phyloP scores from a whole-genome alignment of 129 eudicot species.

The Helianthus annuus region HanXRQr2.0-SUNRISE NC_035449.2:50726213-50726712 shows the following conservation, averaged over 20 bases:
- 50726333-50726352: constrained; percentile 57
- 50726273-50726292: too few species aligned
- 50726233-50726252: too few species aligned
- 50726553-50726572: not conserved
- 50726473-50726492: constrained; percentile 53
- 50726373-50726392: constrained; percentile 76
- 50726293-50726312: too few species aligned
- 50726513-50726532: constrained; percentile 64
- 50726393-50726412: not conserved
- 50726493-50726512: constrained; percentile 72
- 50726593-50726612: too few species aligned
- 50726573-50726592: too few species aligned
- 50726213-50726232: too few species aligned
- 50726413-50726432: not conserved
- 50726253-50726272: too few species aligned
- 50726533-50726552: constrained; percentile 65
- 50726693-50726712: too few species aligned
- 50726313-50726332: constrained; percentile 40
- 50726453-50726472: constrained; percentile 36
- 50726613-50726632: too few species aligned
- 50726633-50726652: not conserved
- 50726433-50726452: constrained; percentile 7
- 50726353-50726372: constrained; percentile 60
- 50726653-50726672: too few species aligned
- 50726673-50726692: too few species aligned